Base-by-base conservation (phyloP, 768 basidiomycete species). In the Boletus sensibilis region DNA sequence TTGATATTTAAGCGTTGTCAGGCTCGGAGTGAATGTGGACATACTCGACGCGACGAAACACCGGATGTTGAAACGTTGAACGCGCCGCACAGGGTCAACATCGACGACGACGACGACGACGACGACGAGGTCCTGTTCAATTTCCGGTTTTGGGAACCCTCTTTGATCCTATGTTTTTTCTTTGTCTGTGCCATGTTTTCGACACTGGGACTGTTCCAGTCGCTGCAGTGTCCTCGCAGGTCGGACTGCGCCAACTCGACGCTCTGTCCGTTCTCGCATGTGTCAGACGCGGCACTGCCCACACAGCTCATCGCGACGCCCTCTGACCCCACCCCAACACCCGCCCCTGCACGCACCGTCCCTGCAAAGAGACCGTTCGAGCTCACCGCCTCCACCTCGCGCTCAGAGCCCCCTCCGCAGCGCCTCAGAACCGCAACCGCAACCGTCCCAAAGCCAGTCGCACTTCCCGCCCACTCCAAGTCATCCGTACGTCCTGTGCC, bases 181-280 rank as follows among this genome's bases (percentile, higher is more conserved):
- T 18, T 10, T 3, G 7, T 8, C 10, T 18, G 18, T 18, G 6
- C 12, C 54, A 89, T 92, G 90, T 90, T 92, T 67, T 79, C 86
- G 29, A 73, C 79, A 4, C 68, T 80, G 5, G 77, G 78, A 9
- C 77, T 86, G 20, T 90, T 92, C 69, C 78, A 77, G 25, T 69
- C 73, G 5, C 61, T 86, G 12, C 68, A 78, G 9, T 92, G 90
- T 74, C 90, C 90, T 5, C 78, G 83, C 27, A 64, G 52, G 53
- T 47, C 64, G 3, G 55, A 69, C 38, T 91, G 90, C 66, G 67
- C 68, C 2, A 75, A 85, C 20, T 57, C 72, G 9, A 65, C 74
- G 34, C 16, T n/a, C 27, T 94, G 92, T 68, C 60, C 88, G 16
- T 92, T 87, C 71, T 87, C 86, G 20, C 92, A 92, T 67, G 67